A percentile compares a stretch with the other conserved stretches of the same genome.
Evolutionary conservation across 495 filamentous ascomycete species (phyloP).

Genomic region (Penicillium daleae): DNA sequence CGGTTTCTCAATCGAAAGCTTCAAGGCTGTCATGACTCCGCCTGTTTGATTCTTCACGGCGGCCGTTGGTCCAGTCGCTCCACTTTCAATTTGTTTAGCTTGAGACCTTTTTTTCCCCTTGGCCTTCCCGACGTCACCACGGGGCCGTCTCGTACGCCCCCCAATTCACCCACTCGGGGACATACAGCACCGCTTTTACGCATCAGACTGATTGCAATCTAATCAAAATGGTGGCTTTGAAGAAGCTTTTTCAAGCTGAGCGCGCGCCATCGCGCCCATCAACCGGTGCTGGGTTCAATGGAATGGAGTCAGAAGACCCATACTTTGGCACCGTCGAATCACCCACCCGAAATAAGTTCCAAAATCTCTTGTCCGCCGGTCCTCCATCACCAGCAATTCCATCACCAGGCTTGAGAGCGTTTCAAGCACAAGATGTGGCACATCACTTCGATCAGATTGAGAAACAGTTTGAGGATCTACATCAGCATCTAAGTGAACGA

Average conservation of each 20-base stretch:
- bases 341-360: slow-evolving; percentile 16
- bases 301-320: slow-evolving; percentile 6
- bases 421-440: slow-evolving; percentile 30
- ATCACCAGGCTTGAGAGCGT: slow-evolving; percentile 20
- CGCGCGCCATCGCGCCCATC: slow-evolving; percentile 23
- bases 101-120: slow-evolving; percentile 10
- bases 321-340: slow-evolving; percentile 14
- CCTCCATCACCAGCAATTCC: slow-evolving; percentile 22
- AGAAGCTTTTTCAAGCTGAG: slow-evolving; percentile 43
- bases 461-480: slow-evolving; percentile 46
- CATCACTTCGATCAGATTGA: slow-evolving; percentile 46
- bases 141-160: slow-evolving; percentile 6
- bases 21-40: slow-evolving; percentile 27
- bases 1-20: slow-evolving; percentile 18
- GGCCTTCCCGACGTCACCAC: slow-evolving; percentile 9
- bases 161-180: not conserved
- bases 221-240: slow-evolving; percentile 42
- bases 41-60: slow-evolving; percentile 20
- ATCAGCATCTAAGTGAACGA: slow-evolving; percentile 37
- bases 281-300: slow-evolving; percentile 15
- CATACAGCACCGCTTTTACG: slow-evolving; percentile 8
- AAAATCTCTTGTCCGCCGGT: slow-evolving; percentile 12
- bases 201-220: slow-evolving; percentile 4
- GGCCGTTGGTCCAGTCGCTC: slow-evolving; percentile 25
- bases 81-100: slow-evolving; percentile 21